These are phyloP conservation scores for Trichoderma atrobrunneum DNA, from an alignment of 2,329 filamentous ascomycete species.

Conservation along the genomic window DNA sequence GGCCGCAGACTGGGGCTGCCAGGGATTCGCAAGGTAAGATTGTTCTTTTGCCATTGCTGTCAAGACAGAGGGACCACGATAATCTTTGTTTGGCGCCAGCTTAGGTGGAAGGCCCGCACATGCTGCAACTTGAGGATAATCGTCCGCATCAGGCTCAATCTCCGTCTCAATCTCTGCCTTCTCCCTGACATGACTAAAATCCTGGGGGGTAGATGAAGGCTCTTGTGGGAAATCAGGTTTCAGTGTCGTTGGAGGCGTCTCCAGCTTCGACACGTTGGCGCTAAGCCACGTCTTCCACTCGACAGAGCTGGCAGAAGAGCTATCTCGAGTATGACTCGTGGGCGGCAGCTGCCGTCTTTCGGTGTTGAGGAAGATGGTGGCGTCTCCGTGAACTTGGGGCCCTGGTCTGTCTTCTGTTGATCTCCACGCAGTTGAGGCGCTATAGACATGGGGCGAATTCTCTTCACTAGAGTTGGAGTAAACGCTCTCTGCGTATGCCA, in stretches of 20 bases:
- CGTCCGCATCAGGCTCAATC: conserved; percentile 38
- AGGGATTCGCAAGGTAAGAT: background rate
- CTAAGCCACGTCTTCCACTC: conserved; percentile 58
- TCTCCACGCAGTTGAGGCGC: background rate
- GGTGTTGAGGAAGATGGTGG: conserved; percentile 8
- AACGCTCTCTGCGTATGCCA: conserved; percentile 47
- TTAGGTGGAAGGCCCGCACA: background rate
- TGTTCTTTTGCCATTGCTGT: background rate
- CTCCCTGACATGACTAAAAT: conserved; percentile 47
- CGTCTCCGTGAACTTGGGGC: conserved; percentile 15
- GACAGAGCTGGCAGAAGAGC: conserved; percentile 45
- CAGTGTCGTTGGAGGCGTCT: conserved; percentile 27
- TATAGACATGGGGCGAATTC: conserved; percentile 14
- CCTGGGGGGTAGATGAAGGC: conserved; percentile 8
- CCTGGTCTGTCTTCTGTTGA: background rate
- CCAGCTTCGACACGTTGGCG: conserved; percentile 48
- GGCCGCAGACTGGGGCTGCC: background rate
- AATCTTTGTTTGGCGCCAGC: background rate
- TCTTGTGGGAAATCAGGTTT: conserved; percentile 17
- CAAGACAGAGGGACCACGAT: background rate
- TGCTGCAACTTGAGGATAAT: background rate
- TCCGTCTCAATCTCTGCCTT: conserved; percentile 52
- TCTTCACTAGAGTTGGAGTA: conserved; percentile 41
- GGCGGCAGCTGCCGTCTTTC: conserved; percentile 24
- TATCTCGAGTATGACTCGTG: conserved; percentile 30